Evolutionary conservation across 176 grass and related monocot species (phyloP).

Genomic region (Chrysopogon serrulatus): DNA sequence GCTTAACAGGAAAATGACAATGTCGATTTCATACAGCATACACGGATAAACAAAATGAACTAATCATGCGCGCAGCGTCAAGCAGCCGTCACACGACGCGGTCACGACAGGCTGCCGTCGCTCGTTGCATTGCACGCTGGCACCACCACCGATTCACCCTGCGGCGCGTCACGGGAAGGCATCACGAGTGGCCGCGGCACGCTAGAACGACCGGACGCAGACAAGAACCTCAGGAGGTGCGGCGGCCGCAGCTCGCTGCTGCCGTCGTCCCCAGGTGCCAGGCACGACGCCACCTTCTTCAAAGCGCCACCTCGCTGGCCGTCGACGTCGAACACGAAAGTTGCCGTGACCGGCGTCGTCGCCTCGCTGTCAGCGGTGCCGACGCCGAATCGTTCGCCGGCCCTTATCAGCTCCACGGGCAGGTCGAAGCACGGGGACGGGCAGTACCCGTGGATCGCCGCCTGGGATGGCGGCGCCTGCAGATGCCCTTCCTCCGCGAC

Average conservation of each 20-base stretch:
- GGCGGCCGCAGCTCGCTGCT: neutral
- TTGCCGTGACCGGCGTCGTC: conserved; percentile 12
- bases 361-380: neutral
- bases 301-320: neutral
- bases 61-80: neutral
- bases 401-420: conserved; percentile 35
- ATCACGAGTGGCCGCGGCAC: neutral
- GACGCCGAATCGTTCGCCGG: neutral
- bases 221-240: conserved; percentile 33
- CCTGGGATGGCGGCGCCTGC: neutral
- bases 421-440: conserved; percentile 55
- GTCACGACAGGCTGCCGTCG: neutral
- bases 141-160: neutral
- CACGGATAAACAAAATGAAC: neutral
- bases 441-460: conserved; percentile 19
- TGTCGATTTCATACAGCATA: neutral
- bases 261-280: conserved; percentile 1
- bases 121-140: neutral
- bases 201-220: neutral
- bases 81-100: neutral
- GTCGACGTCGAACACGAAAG: conserved; percentile 31
- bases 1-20: neutral
- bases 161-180: neutral
- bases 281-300: conserved; percentile 41
- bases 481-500: neutral